These are phyloP conservation scores for Yamadazyma siamensis DNA, from an alignment of 1,139 yeast species.

Conservation along the genomic window DNA sequence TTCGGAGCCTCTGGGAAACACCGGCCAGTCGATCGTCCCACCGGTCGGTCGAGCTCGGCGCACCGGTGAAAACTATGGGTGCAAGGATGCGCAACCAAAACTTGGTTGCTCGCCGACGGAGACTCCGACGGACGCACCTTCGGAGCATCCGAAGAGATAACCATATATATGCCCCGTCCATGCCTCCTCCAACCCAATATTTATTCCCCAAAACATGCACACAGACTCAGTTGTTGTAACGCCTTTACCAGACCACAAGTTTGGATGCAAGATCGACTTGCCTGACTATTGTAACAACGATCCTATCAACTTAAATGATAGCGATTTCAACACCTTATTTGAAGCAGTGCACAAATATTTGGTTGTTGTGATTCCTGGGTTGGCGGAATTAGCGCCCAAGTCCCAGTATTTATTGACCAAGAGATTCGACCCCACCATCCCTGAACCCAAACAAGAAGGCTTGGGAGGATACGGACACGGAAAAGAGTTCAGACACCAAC, in stretches of 20 bases:
- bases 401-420: conserved; percentile 74
- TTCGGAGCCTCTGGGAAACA: conserved; percentile 2
- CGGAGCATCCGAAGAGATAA: too few species aligned
- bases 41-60: too few species aligned
- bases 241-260: conserved; percentile 50
- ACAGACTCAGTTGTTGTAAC: conserved; percentile 30
- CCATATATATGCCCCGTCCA: too few species aligned
- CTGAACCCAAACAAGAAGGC: conserved; percentile 38
- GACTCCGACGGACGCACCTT: too few species aligned
- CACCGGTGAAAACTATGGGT: background rate
- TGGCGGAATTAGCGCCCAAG: conserved; percentile 60
- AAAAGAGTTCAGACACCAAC: conserved; percentile 74
- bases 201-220: conserved; percentile 8
- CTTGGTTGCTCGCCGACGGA: conserved; percentile 9
- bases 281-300: conserved; percentile 67
- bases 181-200: too few species aligned
- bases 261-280: conserved; percentile 65
- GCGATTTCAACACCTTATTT: conserved; percentile 58
- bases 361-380: conserved; percentile 71
- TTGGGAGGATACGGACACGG: conserved; percentile 77
- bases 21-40: too few species aligned
- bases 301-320: conserved; percentile 67
- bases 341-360: conserved; percentile 65
- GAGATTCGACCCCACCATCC: conserved; percentile 72
- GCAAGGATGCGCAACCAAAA: background rate